phyloP scores from a whole-genome alignment of 2,329 filamentous ascomycete species.

The Cordyceps pruinosa region DNA sequence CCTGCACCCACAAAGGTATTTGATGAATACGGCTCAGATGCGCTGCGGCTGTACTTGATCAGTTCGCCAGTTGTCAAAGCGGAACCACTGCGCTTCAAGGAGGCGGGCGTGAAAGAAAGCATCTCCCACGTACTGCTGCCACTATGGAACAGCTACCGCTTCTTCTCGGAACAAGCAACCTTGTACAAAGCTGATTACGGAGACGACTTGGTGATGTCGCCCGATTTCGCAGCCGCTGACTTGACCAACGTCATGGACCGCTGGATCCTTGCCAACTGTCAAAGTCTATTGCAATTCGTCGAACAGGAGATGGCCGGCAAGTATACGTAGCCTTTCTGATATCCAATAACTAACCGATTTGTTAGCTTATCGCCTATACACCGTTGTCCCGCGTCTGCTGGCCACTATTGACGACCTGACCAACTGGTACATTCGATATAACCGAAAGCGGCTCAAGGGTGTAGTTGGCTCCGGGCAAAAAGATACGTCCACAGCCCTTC shows the following conservation, averaged over 20 bases:
- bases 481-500: constrained; percentile 75
- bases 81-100: constrained; percentile 22
- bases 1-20: constrained; percentile 19
- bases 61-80: constrained; percentile 23
- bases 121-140: constrained; percentile 21
- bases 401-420: constrained; percentile 77
- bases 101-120: constrained; percentile 21
- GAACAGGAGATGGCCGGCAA: constrained; percentile 76
- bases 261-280: constrained; percentile 82
- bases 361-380: constrained; percentile 67
- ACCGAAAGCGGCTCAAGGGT: constrained; percentile 76
- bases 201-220: constrained; percentile 15
- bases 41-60: constrained; percentile 23
- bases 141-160: constrained; percentile 24
- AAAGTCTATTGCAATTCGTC: constrained; percentile 78
- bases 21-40: constrained; percentile 21
- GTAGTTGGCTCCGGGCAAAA: constrained; percentile 57
- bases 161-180: constrained; percentile 21
- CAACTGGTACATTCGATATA: constrained; percentile 91
- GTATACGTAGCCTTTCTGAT: constrained; percentile 14
- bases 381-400: constrained; percentile 72
- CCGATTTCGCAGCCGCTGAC: constrained; percentile 13
- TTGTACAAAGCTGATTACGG: constrained; percentile 20
- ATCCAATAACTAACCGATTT: neutral
- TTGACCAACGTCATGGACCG: constrained; percentile 64